phyloP scores from a whole-genome alignment of 1,284 basidiomycete species.

The Entoloma clypeatum region DNA sequence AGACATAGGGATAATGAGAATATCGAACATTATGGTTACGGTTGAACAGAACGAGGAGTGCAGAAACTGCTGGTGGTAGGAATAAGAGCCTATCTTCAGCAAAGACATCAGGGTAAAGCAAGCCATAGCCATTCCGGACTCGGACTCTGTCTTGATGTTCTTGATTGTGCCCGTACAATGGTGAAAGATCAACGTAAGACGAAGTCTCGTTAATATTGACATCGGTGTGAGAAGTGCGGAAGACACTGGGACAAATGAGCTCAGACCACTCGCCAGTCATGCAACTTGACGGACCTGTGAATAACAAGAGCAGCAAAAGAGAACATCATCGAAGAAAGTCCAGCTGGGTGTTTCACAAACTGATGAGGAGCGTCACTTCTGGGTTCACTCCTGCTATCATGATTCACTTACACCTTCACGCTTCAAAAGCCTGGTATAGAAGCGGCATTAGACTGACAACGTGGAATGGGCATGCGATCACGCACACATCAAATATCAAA shows the following conservation, averaged over 20 bases:
- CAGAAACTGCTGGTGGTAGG: constrained; percentile 74
- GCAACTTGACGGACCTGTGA: constrained; percentile 47
- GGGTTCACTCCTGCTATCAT: not conserved
- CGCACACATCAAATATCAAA: constrained; percentile 69
- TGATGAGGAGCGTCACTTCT: constrained; percentile 24
- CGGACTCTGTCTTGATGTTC: constrained; percentile 62
- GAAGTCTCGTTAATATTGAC: constrained; percentile 80
- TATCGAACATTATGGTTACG: constrained; percentile 78
- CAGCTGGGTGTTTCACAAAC: constrained; percentile 75
- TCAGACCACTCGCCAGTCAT: not conserved
- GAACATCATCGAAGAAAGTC: constrained; percentile 77
- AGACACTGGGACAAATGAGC: constrained; percentile 43
- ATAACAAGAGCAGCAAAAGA: constrained; percentile 80
- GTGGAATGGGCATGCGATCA: constrained; percentile 7
- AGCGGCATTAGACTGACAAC: constrained; percentile 6
- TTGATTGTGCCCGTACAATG: constrained; percentile 71
- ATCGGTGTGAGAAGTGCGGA: constrained; percentile 66
- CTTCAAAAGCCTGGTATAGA: constrained; percentile 41
- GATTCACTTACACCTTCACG: constrained; percentile 46
- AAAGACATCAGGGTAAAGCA: constrained; percentile 68
- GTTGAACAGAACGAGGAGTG: constrained; percentile 74
- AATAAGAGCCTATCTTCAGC: constrained; percentile 76
- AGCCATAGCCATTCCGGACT: constrained; percentile 58
- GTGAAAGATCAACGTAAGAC: constrained; percentile 82
- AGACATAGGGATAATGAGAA: constrained; percentile 1